Base-by-base conservation (phyloP, 2,329 filamentous ascomycete genomes). In the Bipolaris gigantea region DNA sequence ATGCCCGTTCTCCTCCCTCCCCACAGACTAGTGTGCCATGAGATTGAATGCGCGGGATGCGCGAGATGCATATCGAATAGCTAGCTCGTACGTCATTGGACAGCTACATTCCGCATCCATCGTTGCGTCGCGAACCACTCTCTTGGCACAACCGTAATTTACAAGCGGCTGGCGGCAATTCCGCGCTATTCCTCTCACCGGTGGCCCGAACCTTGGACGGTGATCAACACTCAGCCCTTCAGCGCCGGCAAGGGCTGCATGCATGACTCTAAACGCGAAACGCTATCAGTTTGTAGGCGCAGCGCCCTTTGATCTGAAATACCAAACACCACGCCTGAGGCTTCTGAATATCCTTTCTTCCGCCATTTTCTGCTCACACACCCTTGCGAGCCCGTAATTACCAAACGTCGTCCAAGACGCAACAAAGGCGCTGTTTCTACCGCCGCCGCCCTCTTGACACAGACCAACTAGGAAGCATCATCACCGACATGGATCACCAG, bases 271-370 rank as follows among this genome's bases (percentile, higher is more conserved):
- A 27, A 55, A 39, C 40, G 30, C 32, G 48, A 38, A 46, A 30
- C 30, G 56, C 49, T 48, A 50, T 30, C 38, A 41, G 32, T 48
- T 55, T 47, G 48, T 48, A 23, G 53, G 52, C 54, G 52, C 49
- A 61, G 55, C 61, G 59, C 58, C 60, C 62, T 65, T 64, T 55
- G 59, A 62, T 50, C 58, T 66, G 58, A 68, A 64, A 66, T 62
- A 62, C 56, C 45, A 42, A 55, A 35, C 54, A 55, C 59, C 64
- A 60, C 52, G 63, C 65, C 67, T 70, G 53, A 70, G 68, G 66
- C 66, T 35, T 52, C 60, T 64, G 60, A 68, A 55, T 66, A 67
- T 61, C 70, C 67, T 69, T 57, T 61, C 48, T 61, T 61, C 49
- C 38, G 60, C 66, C 66, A 70, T 64, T 56, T 40, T 63, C 27